These are phyloP conservation scores for Sordaria brevicollis DNA, from an alignment of 495 filamentous ascomycete genomes.

Conservation along the genomic window DNA sequence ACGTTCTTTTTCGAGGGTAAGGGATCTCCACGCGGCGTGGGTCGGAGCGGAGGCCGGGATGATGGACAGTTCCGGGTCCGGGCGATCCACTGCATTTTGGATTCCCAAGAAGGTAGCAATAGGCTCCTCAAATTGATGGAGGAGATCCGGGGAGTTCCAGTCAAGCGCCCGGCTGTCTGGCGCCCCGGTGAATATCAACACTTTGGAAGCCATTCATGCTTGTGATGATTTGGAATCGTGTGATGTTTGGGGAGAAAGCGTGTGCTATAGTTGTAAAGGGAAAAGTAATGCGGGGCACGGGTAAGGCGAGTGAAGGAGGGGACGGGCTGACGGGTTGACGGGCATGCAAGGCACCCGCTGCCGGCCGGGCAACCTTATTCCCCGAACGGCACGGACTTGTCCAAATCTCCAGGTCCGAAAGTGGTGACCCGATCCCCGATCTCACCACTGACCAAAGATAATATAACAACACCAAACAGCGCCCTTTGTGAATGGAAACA, in stretches of 20 bases:
- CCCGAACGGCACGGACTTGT: not conserved
- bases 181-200: slow-evolving; percentile 53
- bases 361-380: not conserved
- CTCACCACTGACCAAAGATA: not conserved
- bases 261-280: not conserved
- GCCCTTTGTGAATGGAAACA: not conserved
- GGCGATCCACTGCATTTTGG: not conserved
- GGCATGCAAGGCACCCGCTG: not conserved
- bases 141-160: slow-evolving; percentile 45
- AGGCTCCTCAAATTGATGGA: slow-evolving; percentile 32
- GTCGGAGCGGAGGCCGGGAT: slow-evolving; percentile 11
- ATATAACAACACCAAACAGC: not conserved
- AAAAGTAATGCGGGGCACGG: not conserved
- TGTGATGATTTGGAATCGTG: not conserved
- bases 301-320: not conserved
- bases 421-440: not conserved
- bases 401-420: not conserved
- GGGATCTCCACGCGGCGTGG: slow-evolving; percentile 35
- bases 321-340: no score
- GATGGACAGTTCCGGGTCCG: not conserved
- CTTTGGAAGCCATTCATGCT: slow-evolving; percentile 33
- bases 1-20: slow-evolving; percentile 27
- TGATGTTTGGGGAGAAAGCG: not conserved
- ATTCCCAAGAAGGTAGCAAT: slow-evolving; percentile 38
- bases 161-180: slow-evolving; percentile 42